Evolutionary conservation across 768 basidiomycete genomes (phyloP).

Genomic region (Amanita exitialis): DNA sequence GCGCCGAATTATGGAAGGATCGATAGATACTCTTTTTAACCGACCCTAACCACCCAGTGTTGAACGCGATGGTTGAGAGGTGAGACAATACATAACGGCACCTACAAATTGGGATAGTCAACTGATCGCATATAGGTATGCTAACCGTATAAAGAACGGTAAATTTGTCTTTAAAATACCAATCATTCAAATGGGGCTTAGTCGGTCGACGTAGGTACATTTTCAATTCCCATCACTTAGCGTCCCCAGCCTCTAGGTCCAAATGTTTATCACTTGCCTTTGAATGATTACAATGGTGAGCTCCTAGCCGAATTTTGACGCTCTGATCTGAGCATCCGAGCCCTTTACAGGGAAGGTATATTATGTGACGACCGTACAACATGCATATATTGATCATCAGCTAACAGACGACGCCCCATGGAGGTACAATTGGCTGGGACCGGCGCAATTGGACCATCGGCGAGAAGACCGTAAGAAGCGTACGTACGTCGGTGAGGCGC

Average conservation of each 20-base stretch:
- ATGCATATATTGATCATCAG: conserved; percentile 2
- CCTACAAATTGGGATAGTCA: neutral
- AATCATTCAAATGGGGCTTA: neutral
- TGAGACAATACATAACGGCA: conserved; percentile 8
- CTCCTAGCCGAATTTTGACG: neutral
- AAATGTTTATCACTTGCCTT: conserved; percentile 38
- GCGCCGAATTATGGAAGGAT: neutral
- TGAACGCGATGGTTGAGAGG: conserved; percentile 30
- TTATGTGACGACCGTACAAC: neutral
- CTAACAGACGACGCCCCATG: conserved; percentile 40
- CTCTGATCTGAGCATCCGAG: neutral
- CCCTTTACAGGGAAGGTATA: conserved; percentile 13
- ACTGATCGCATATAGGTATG: conserved; percentile 26
- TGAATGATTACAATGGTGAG: conserved; percentile 39
- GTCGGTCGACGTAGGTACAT: conserved; percentile 27
- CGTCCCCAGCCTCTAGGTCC: conserved; percentile 30
- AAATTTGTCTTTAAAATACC: neutral
- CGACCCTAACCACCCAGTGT: conserved; percentile 37
- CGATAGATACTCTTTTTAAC: conserved; percentile 27
- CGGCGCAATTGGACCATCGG: conserved; percentile 45
- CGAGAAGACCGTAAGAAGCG: conserved; percentile 18
- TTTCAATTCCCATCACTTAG: conserved; percentile 43
- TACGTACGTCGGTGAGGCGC: no score
- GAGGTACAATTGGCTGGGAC: conserved; percentile 48
- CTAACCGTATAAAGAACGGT: conserved; percentile 44